Conservation (phyloP, 805 yeast genomes). For the Nakazawaea holstii region DNA sequence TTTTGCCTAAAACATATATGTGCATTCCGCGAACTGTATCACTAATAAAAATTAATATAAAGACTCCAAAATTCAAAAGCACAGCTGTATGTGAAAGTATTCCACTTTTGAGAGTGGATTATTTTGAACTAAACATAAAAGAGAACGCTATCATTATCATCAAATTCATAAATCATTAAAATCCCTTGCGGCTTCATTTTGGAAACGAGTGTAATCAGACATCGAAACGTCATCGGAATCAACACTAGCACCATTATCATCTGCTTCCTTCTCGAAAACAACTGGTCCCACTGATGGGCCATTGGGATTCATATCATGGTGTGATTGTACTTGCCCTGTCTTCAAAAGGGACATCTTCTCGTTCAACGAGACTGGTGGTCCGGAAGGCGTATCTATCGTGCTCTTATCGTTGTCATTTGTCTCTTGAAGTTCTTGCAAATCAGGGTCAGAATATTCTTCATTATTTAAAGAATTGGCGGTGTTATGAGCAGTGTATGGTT, state of each 20-base stretch:
- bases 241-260: background rate
- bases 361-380: constrained; percentile 36
- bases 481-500: background rate
- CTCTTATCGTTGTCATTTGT: constrained; percentile 4
- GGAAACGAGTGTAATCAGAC: constrained; percentile 7
- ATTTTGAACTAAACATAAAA: no score
- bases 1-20: no score
- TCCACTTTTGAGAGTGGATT: no score
- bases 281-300: constrained; percentile 11
- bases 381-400: constrained; percentile 20
- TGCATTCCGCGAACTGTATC: no score
- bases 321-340: constrained; percentile 18
- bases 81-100: no score
- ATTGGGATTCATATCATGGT: background rate
- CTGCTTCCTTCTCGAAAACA: background rate
- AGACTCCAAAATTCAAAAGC: no score
- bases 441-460: background rate
- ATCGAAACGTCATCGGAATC: constrained; percentile 4
- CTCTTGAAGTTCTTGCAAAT: background rate
- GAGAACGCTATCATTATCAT: background rate
- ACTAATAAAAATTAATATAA: no score
- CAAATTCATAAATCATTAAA: background rate
- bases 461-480: background rate
- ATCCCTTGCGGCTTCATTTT: constrained; percentile 4
- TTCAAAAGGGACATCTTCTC: constrained; percentile 39